phyloP scores from a whole-genome alignment of 148 eudicot species.

The Chenopodium berlandieri region DNA sequence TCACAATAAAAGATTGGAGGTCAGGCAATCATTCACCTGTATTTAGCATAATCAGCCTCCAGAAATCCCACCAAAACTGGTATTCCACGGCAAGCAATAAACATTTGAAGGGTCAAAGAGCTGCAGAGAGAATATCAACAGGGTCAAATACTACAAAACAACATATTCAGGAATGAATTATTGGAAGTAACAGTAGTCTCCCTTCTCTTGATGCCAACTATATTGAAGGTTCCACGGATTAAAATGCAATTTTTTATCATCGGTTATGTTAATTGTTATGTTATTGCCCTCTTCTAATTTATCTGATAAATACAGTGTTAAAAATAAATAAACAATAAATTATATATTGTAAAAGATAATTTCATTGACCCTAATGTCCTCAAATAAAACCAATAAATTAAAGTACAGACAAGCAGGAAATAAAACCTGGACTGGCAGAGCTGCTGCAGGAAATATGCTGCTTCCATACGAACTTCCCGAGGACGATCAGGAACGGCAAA shows the following conservation, averaged over 20 bases:
- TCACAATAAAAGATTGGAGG: background rate
- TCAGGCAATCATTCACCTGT: conserved; percentile 51
- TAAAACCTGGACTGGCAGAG: conserved; percentile 88
- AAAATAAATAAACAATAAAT: too few species aligned
- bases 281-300: background rate
- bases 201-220: background rate
- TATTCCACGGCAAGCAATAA: conserved; percentile 97
- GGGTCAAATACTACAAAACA: background rate
- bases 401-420: background rate
- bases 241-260: background rate
- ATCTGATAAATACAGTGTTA: background rate
- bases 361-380: background rate
- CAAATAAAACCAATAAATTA: background rate
- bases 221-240: background rate
- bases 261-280: background rate
- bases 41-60: conserved; percentile 95
- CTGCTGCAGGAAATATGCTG: conserved; percentile 95
- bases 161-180: background rate
- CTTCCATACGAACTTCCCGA: conserved; percentile 93
- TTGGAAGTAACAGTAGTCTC: background rate
- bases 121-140: conserved; percentile 46
- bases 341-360: background rate
- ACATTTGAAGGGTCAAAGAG: conserved; percentile 91
- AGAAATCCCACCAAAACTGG: conserved; percentile 90
- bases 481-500: conserved; percentile 91